Base-by-base conservation (phyloP, 2,329 filamentous ascomycete genomes). In the Colletotrichum chlorophyti region DNA sequence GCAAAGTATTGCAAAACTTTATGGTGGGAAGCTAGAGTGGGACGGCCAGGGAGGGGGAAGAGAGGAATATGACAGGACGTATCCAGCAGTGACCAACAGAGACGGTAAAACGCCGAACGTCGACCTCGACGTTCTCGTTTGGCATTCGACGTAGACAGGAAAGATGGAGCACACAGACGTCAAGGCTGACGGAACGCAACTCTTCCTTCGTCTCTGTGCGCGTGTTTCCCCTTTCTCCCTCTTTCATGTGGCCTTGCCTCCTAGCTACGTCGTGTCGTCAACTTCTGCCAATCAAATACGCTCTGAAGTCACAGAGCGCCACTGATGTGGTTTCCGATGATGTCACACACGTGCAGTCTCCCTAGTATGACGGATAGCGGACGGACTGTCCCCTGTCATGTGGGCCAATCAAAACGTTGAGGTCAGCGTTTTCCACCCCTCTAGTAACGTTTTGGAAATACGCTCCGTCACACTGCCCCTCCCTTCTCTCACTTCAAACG, bases 261-360 rank as follows among this genome's bases (percentile, higher is more conserved):
- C 26, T n/a, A 32, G 41, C 49, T 57, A 58, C 50, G 55, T 54
- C 35, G 55, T 11, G 57, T 58, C 53, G 53, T 60, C 40, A 60
- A 21, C 53, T 40, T 21, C 46, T 43, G 46, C 53, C 58, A 58
- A 60, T 60, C 46, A 51, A 24, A 23, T n/a, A 31, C 11, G 23
- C 40, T 58, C 35, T 58, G 53, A 60, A 58, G 58, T 58, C 58
- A 60, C 53, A 14, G 32, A 17, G 58, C 40, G 58, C 58, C 58
- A 58, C 58, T 40, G 29, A 58, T 35, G 46, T 34, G 46, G 53
- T 19, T 6, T 35, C 53, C 23, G 21, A 43, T 60, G 58, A 60
- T 60, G 58, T 60, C 58, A 59, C 38, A 37, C 17, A 12, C 11
- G 14, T 3, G 4, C 7, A 11, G 12, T 5, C 9, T 21, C 37